A percentile compares a stretch with the other conserved stretches of the same genome.
Evolutionary conservation across 192 early-diverging fungal species (phyloP).

Genomic region (Chytriomyces sp.): DNA sequence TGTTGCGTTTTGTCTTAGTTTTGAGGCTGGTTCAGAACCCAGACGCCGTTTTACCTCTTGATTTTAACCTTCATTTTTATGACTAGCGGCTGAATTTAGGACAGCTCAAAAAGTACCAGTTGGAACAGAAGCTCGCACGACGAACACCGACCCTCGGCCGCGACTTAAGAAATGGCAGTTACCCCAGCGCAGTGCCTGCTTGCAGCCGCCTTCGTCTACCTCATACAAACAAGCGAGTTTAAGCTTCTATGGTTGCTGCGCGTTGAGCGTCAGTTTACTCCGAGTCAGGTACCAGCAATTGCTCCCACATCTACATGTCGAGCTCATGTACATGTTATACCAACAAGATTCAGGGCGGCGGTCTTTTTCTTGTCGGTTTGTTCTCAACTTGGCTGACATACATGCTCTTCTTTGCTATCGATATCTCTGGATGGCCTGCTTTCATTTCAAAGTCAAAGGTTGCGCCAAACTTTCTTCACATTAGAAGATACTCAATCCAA

Average conservation of each 20-base stretch:
- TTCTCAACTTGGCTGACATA: neutral
- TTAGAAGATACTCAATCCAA: neutral
- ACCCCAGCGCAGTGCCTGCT: too few relatives aligned
- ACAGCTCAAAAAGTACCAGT: too few relatives aligned
- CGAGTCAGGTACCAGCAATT: neutral
- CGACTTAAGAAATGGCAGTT: too few relatives aligned
- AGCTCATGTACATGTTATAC: neutral
- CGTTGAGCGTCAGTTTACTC: neutral
- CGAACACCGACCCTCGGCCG: too few relatives aligned
- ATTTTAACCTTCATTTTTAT: constrained; percentile 27
- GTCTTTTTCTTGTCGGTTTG: neutral
- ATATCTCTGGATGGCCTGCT: neutral
- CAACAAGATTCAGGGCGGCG: neutral
- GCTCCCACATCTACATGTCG: neutral
- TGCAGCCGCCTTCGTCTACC: too few relatives aligned
- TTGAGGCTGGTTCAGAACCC: neutral
- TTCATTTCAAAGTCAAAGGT: neutral
- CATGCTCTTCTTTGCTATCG: constrained; percentile 22
- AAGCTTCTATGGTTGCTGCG: neutral
- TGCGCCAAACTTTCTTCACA: neutral
- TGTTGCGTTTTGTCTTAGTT: neutral
- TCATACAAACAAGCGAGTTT: too few relatives aligned
- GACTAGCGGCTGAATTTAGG: too few relatives aligned
- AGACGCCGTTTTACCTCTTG: neutral
- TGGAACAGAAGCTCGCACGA: neutral